Conservation (phyloP, 768 basidiomycete genomes). For the Boletus fagicola region DNA sequence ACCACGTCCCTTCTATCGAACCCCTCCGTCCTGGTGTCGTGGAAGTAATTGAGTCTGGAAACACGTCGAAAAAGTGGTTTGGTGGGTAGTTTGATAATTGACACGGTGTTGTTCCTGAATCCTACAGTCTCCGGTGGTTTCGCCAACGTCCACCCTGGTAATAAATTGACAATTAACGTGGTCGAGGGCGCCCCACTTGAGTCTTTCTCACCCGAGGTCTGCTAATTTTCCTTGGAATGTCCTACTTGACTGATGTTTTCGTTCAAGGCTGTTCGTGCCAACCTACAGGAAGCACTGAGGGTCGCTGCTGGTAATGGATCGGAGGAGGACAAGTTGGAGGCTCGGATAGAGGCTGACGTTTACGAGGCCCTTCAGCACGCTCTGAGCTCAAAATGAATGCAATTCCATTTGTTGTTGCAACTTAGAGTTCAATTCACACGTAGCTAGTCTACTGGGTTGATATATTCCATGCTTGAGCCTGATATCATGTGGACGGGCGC, state of each 20-base stretch:
- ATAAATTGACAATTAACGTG: conserved; percentile 93
- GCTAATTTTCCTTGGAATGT: conserved; percentile 20
- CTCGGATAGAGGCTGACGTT: conserved; percentile 91
- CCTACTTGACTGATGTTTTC: conserved; percentile 6
- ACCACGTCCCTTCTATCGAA: conserved; percentile 98
- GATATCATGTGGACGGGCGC: too few species aligned
- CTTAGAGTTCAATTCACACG: conserved; percentile 14
- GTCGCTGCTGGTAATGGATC: conserved; percentile 80
- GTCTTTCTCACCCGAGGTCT: conserved; percentile 85
- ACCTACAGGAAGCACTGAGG: conserved; percentile 84
- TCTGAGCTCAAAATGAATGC: conserved; percentile 48
- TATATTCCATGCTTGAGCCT: neutral
- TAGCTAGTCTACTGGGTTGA: neutral
- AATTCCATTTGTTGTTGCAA: conserved; percentile 1
- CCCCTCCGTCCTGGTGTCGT: conserved; percentile 91
- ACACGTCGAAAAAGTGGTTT: conserved; percentile 91
- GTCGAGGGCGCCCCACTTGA: conserved; percentile 95
- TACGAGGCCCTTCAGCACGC: conserved; percentile 94
- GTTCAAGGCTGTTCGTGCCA: conserved; percentile 79
- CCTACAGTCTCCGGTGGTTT: conserved; percentile 90
- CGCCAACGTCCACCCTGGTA: conserved; percentile 96
- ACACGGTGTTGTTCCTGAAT: conserved; percentile 4
- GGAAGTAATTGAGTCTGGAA: conserved; percentile 85
- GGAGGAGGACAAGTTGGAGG: conserved; percentile 92
- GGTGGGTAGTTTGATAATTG: conserved; percentile 51